Percentiles rank a stretch among this genome's conserved stretches.
These are phyloP conservation scores for Camelina sativa DNA, from an alignment of 345 rosid genomes.

Conservation along the genomic window DNA sequence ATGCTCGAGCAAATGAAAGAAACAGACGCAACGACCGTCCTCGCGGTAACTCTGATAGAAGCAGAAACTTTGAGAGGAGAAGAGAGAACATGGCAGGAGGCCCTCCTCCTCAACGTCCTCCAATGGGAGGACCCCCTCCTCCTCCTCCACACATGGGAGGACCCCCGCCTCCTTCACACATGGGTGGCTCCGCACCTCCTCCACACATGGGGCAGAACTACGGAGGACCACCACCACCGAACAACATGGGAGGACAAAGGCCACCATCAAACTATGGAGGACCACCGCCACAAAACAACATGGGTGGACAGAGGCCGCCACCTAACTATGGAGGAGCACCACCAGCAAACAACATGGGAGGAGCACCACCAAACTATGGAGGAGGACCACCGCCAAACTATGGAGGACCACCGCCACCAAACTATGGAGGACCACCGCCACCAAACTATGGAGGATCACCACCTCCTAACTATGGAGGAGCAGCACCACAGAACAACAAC, in stretches of 20 bases:
- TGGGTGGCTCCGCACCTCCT: constrained; percentile 41
- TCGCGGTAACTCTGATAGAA: constrained; percentile 60
- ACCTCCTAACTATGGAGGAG: constrained; percentile 26
- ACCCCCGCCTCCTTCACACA: constrained; percentile 40
- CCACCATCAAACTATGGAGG: constrained; percentile 38
- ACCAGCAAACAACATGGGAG: constrained; percentile 29
- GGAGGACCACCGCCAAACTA: constrained; percentile 37
- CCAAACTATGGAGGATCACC: constrained; percentile 40
- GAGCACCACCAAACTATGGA: constrained; percentile 27
- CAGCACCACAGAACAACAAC: constrained; percentile 40
- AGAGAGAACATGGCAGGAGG: constrained; percentile 71
- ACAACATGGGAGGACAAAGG: constrained; percentile 43
- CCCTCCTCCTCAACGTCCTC: constrained; percentile 43
- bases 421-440: constrained; percentile 36
- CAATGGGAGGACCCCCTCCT: constrained; percentile 46
- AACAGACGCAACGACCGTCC: constrained; percentile 89
- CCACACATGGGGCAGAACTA: constrained; percentile 43
- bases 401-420: constrained; percentile 38
- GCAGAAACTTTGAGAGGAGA: constrained; percentile 91
- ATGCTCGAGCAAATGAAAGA: constrained; percentile 84
- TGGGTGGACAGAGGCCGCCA: constrained; percentile 42
- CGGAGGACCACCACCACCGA: constrained; percentile 28
- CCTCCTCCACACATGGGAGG: constrained; percentile 43
- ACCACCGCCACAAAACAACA: constrained; percentile 36
- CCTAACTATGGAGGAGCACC: constrained; percentile 37